A percentile compares a stretch with the other conserved stretches of the same genome.
These are phyloP conservation scores for Chlorella sp. DNA, from an alignment of 139 green algal species.

Conservation along the genomic window DNA sequence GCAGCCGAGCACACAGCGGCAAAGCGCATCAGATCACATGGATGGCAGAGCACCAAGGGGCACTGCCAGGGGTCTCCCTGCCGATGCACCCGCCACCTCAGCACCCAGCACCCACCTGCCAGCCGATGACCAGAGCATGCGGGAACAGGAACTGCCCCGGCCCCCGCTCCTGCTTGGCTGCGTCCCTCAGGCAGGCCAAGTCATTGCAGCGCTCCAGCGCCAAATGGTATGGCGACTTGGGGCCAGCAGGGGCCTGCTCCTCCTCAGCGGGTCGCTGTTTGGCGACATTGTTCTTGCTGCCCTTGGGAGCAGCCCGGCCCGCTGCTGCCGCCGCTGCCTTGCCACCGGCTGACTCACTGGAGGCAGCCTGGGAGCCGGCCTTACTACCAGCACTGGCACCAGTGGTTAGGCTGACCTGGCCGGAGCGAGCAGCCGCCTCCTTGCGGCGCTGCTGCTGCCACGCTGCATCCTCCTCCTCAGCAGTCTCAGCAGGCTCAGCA, in stretches of 20 bases:
- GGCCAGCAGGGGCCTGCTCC: neutral
- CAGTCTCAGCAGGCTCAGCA: neutral
- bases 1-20: no score
- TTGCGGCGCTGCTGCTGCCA: neutral
- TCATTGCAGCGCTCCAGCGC: constrained; percentile 24
- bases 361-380: neutral
- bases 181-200: constrained; percentile 39
- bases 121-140: constrained; percentile 43
- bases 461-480: neutral
- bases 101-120: constrained; percentile 1
- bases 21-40: no score
- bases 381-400: neutral
- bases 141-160: constrained; percentile 38
- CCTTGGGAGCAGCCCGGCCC: neutral
- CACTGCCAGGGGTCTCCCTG: no score
- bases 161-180: constrained; percentile 11
- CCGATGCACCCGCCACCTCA: no score
- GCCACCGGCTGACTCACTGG: neutral
- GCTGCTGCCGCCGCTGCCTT: neutral
- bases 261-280: neutral
- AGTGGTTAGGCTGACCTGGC: neutral
- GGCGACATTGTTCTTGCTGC: neutral
- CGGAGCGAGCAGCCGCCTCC: no score
- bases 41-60: no score
- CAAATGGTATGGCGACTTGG: constrained; percentile 1